Evolutionary conservation across 139 green algal genomes (phyloP), one percentile per base, ranked within the genome.

Genomic region (Picochlorum sp.): DNA sequence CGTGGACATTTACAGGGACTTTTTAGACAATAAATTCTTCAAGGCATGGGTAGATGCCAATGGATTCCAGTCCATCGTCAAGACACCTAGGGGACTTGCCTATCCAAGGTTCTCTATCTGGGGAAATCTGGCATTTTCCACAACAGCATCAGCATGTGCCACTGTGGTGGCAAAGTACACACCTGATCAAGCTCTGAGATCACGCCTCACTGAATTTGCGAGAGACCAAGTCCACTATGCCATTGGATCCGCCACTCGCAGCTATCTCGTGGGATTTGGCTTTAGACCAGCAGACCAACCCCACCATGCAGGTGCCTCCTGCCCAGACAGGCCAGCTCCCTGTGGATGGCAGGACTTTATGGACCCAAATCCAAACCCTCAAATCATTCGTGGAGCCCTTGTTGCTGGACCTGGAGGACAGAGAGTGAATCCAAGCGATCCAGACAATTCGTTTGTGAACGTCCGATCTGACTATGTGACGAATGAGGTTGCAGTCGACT

Each of bases 401-500:
- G 69, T 80, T 8, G 73, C 61, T 47, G 73, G 64, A 16, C 64
- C 64, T 26, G 21, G 18, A n/a, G 49, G 51, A 18, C 14, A 32
- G 21, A n/a, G 13, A 32, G 41, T 52, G 6, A 66, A 66, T 57
- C 23, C 23, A 59, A 6, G 9, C 4, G 34, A 66, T 44, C 34
- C 61, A 49, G 63, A 80, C 41, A 67, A 76, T 61, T 56, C 49
- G 18, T 80, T 75, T 34, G 16, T 47, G n/a, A 68, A 80, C 24
- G 5, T 59, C 6, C 49, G 73, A 7, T 60, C 30, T 32, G 51
- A 80, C 51, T 77, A 77, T 60, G 24, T 63, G 13, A 57, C 65
- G 30, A 77, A 77, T 57, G 73, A 81, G 63, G 67, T 80, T 45
- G 58, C 77, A 34, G 70, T 78, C 3, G 69, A 83, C 45, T 83